Evolutionary conservation across 306 rosid genomes (phyloP).

Genomic region (Ochetophila trinervis): DNA sequence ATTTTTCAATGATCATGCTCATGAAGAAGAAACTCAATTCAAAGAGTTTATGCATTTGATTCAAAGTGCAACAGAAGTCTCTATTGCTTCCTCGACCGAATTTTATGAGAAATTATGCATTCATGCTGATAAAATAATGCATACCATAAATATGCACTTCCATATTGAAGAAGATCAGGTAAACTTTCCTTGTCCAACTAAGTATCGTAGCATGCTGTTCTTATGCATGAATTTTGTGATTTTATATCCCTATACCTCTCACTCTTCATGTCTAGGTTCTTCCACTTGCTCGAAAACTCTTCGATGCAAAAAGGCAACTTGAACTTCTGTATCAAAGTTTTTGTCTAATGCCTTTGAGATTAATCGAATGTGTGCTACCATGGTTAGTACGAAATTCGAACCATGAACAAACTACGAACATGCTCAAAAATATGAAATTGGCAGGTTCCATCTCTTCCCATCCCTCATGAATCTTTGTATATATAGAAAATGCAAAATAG

Average conservation of each 20-base stretch:
- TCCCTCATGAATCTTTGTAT: too few relatives aligned
- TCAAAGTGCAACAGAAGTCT: conserved; percentile 55
- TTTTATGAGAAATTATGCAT: conserved; percentile 58
- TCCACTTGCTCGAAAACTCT: conserved; percentile 78
- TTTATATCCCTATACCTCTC: too few relatives aligned
- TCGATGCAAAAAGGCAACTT: conserved; percentile 63
- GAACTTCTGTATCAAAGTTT: conserved; percentile 77
- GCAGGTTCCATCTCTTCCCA: conserved; percentile 49
- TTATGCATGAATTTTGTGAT: too few relatives aligned
- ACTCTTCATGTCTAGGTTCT: conserved; percentile 49
- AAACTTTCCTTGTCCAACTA: conserved; percentile 20
- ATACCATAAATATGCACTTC: conserved; percentile 69
- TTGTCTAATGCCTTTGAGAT: conserved; percentile 83
- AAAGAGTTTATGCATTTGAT: conserved; percentile 71
- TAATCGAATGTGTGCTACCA: conserved; percentile 76
- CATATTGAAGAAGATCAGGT: conserved; percentile 79
- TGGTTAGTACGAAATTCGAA: conserved; percentile 73
- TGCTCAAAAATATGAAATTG: conserved; percentile 66
- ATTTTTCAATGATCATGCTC: conserved; percentile 53
- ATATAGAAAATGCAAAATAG: too few relatives aligned
- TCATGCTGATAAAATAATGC: conserved; percentile 73
- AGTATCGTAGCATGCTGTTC: too few relatives aligned
- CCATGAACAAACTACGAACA: conserved; percentile 53
- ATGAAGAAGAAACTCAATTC: conserved; percentile 64
- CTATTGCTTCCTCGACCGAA: conserved; percentile 59